Evolutionary conservation across 2,329 filamentous ascomycete genomes (phyloP).

Genomic region (Septoria petroselini): DNA sequence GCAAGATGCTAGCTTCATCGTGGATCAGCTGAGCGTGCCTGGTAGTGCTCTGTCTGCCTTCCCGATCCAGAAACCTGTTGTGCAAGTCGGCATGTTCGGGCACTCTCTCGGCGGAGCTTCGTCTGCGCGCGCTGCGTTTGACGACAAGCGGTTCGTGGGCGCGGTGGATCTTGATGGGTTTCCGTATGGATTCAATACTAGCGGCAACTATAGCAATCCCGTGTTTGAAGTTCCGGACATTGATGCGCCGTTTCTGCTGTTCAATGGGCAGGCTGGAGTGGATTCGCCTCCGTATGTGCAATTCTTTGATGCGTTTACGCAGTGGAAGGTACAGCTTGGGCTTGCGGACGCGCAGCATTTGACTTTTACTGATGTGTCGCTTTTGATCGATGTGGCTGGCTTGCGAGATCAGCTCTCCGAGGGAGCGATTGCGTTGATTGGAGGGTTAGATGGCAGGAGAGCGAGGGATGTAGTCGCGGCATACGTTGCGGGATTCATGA

Average conservation of each 20-base stretch:
- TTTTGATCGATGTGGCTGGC: conserved; percentile 15
- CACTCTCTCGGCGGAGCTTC: conserved; percentile 38
- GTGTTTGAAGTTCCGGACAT: background rate
- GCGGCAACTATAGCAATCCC: background rate
- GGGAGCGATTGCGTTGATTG: conserved; percentile 2
- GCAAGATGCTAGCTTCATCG: conserved; percentile 41
- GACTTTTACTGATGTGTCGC: conserved; percentile 18
- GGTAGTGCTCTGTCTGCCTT: background rate
- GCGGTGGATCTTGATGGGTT: conserved; percentile 46
- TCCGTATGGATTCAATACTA: conserved; percentile 15
- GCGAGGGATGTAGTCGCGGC: conserved; percentile 5
- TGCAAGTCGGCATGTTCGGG: conserved; percentile 40
- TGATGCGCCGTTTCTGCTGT: conserved; percentile 2
- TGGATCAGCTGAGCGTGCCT: conserved; percentile 33
- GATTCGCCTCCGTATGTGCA: conserved; percentile 10
- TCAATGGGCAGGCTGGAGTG: conserved; percentile 5
- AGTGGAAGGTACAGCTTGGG: conserved; percentile 11
- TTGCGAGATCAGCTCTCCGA: conserved; percentile 6
- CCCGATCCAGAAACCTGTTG: conserved; percentile 28
- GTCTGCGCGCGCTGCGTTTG: conserved; percentile 36
- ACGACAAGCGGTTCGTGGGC: conserved; percentile 38
- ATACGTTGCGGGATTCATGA: conserved; percentile 2
- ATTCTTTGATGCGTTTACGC: conserved; percentile 8
- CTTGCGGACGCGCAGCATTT: conserved; percentile 10
- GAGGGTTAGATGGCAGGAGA: conserved; percentile 1